Percentiles rank a stretch among this genome's conserved stretches.
Evolutionary conservation across 768 basidiomycete genomes (phyloP).

Genomic region (Hygrophoropsis aurantiaca): DNA sequence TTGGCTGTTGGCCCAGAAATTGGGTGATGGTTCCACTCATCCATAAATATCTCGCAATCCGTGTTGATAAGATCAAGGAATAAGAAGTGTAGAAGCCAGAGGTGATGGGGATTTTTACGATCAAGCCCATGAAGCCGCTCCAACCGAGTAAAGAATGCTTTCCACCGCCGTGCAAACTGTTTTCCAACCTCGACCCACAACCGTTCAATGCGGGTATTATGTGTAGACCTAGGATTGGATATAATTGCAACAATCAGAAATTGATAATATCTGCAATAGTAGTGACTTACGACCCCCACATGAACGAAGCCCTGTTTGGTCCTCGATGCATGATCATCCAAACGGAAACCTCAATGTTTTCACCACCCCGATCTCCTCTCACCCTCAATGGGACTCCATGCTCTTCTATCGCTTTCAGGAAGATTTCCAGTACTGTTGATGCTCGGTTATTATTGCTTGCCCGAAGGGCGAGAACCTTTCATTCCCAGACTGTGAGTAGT

Average conservation of each 20-base stretch:
- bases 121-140: slow-evolving; percentile 37
- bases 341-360: slow-evolving; percentile 25
- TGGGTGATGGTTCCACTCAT: slow-evolving; percentile 41
- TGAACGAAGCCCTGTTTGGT: slow-evolving; percentile 18
- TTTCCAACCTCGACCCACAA: slow-evolving; percentile 45
- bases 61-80: slow-evolving; percentile 38
- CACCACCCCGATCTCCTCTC: slow-evolving; percentile 25
- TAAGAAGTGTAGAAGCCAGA: slow-evolving; percentile 44
- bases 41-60: slow-evolving; percentile 34
- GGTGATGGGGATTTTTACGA: slow-evolving; percentile 26
- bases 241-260: neutral
- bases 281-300: slow-evolving; percentile 28
- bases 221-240: slow-evolving; percentile 37
- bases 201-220: slow-evolving; percentile 43
- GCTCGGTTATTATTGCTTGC: slow-evolving; percentile 26
- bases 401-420: slow-evolving; percentile 9
- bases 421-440: slow-evolving; percentile 21
- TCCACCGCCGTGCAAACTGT: slow-evolving; percentile 40
- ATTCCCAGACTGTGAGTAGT: no score
- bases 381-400: slow-evolving; percentile 23
- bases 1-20: slow-evolving; percentile 25
- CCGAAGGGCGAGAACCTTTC: slow-evolving; percentile 17
- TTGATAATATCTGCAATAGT: no score
- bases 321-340: slow-evolving; percentile 29
- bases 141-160: slow-evolving; percentile 39